Percentiles rank a stretch among this genome's conserved stretches.
These are phyloP conservation scores for Kingdonia uniflora DNA, from an alignment of 164 flowering plant species.

Conservation along the genomic window DNA sequence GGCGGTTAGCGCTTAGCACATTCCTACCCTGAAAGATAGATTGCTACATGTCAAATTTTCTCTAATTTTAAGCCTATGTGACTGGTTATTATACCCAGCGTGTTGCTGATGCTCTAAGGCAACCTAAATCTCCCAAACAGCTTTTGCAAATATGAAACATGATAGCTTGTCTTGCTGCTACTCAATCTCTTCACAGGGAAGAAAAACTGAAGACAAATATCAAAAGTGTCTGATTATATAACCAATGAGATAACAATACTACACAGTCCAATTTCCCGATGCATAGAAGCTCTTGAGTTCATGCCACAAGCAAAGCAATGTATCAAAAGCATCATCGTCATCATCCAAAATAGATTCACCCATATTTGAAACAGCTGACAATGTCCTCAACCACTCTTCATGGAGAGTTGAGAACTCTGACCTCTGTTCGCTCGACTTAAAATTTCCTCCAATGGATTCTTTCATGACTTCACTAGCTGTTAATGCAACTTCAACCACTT, in stretches of 20 bases:
- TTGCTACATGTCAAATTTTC: no score
- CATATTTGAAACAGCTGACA: slow-evolving; percentile 26
- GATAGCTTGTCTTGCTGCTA: no score
- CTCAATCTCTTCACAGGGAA: no score
- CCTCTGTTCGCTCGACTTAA: slow-evolving; percentile 67
- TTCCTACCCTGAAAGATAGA: no score
- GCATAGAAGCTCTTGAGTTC: slow-evolving; percentile 47
- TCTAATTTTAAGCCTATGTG: no score
- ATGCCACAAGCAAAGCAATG: slow-evolving; percentile 77
- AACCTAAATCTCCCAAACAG: no score
- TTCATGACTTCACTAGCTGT: slow-evolving; percentile 56
- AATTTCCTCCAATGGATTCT: slow-evolving; percentile 40
- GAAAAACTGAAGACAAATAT: no score
- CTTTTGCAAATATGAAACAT: no score
- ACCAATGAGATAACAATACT: neutral
- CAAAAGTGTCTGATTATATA: no score
- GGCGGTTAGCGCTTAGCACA: no score
- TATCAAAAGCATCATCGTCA: slow-evolving; percentile 57
- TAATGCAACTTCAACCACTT: slow-evolving; percentile 62
- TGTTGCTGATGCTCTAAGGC: no score
- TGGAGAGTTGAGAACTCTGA: slow-evolving; percentile 84
- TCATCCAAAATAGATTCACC: slow-evolving; percentile 21
- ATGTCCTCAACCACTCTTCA: slow-evolving; percentile 63
- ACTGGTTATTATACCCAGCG: no score
- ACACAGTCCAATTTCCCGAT: neutral